Evolutionary conservation across 192 early-diverging fungal genomes (phyloP).

Genomic region (Coemansia sp.): DNA sequence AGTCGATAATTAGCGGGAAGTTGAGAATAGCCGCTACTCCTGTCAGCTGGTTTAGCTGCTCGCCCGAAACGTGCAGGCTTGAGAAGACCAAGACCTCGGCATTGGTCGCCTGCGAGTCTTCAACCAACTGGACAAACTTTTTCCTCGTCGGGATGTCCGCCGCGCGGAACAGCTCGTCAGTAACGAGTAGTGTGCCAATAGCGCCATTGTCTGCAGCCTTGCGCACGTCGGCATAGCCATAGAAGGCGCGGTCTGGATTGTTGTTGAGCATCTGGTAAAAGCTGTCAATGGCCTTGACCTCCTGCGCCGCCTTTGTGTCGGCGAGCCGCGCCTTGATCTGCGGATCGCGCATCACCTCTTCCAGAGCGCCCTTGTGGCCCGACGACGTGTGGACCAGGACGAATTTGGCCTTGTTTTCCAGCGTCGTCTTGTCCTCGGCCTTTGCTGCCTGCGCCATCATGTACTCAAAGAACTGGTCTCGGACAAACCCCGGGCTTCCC

Average conservation of each 20-base stretch:
- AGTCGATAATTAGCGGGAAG: conserved; percentile 89
- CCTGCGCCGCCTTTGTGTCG: conserved; percentile 91
- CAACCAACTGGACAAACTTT: conserved; percentile 89
- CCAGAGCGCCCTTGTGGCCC: conserved; percentile 95
- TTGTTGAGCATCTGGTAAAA: conserved; percentile 91
- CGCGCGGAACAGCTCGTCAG: conserved; percentile 91
- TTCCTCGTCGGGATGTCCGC: conserved; percentile 82
- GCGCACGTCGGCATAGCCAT: conserved; percentile 85
- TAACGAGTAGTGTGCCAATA: conserved; percentile 87
- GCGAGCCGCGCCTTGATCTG: conserved; percentile 75
- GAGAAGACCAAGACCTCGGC: conserved; percentile 90
- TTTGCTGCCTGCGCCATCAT: conserved; percentile 85
- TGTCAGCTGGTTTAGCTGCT: conserved; percentile 92
- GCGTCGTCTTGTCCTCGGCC: conserved; percentile 77
- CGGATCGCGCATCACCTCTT: conserved; percentile 90
- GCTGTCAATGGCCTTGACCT: conserved; percentile 78
- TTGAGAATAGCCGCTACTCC: conserved; percentile 94
- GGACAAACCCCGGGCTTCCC: conserved; percentile 93
- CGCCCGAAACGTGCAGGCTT: conserved; percentile 92
- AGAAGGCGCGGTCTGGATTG: conserved; percentile 92
- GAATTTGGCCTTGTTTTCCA: conserved; percentile 90
- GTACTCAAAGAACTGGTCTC: conserved; percentile 87
- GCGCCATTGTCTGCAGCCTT: conserved; percentile 86
- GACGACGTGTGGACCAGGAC: conserved; percentile 90
- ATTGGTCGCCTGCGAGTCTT: conserved; percentile 72